Base-by-base conservation (phyloP, 345 rosid genomes). In the Eucalyptus leucophloia region DNA sequence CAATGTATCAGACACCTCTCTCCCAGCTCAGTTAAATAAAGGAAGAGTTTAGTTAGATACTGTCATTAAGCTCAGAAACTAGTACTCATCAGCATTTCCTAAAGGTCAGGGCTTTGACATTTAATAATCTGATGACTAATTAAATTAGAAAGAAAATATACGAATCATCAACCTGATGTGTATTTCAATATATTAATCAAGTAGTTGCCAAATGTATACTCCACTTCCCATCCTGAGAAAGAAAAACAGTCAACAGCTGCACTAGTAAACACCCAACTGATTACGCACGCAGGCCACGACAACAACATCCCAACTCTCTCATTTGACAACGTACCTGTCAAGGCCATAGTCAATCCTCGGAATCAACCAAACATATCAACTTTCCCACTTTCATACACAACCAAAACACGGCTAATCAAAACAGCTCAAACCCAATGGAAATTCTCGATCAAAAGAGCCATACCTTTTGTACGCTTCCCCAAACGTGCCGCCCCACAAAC, bases 401-500 rank as follows among this genome's bases (percentile, higher is more conserved):
- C 19, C 88, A 34, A 53, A 53, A 32, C 56, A 34, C 16, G 17
- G 30, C 16, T 12, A 65, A 44, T 69, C 56, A 88, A 83, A 82
- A 89, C n/a, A 45, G 58, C 42, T 26, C 50, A 67, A 60, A 83
- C 56, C 32, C 72, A 49, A 42, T 44, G 44, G 40, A 69, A 80
- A 45, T 42, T 45, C 89, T 50, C n/a, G 18, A 49, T 49, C 82
- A 18, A 88, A 69, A 69, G 72, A 14, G 54, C n/a, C 47, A 62
- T 87, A 97, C 99, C 99, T 98, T 91, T 95, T 98, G 88, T 97
- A 97, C 12, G 96, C 98, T 88, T 98, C 99, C 50, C 99, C 99
- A 89, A 98, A 98, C n/a, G 98, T 96, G 83, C 99, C 99, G 53
- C 99, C 99, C 99, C 99, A 98, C 88, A 98, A 92, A 54, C 99